Conservation (phyloP, 441 rosid species). For the Theobroma grandiflorum region DNA sequence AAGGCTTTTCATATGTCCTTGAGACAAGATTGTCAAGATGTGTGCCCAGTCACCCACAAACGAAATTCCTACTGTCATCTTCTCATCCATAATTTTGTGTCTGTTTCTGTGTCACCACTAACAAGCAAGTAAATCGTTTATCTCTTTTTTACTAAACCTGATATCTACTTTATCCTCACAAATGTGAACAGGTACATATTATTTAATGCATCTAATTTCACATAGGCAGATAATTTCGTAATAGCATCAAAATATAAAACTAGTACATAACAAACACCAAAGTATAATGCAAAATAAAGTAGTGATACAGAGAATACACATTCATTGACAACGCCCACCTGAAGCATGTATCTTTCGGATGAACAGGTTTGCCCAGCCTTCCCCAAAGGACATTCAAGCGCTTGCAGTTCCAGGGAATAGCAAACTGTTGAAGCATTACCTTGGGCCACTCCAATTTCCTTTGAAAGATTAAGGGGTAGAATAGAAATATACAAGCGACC, state of each 20-base stretch:
- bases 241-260: constrained; percentile 17
- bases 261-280: background rate
- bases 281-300: constrained; percentile 10
- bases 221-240: background rate
- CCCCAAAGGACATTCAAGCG: constrained; percentile 70
- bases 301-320: constrained; percentile 6
- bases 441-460: constrained; percentile 47
- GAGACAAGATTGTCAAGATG: background rate
- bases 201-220: background rate
- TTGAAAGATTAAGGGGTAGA: constrained; percentile 54
- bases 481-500: constrained; percentile 86
- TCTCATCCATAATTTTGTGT: background rate
- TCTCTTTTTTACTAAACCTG: background rate
- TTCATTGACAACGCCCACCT: constrained; percentile 48
- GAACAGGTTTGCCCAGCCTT: constrained; percentile 85
- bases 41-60: background rate
- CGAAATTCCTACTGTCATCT: constrained; percentile 11
- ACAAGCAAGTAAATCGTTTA: constrained; percentile 6
- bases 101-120: background rate
- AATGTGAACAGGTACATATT: background rate
- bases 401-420: constrained; percentile 69
- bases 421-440: constrained; percentile 53
- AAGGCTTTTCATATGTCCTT: background rate
- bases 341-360: constrained; percentile 70
- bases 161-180: constrained; percentile 17